A percentile compares a stretch with the other conserved stretches of the same genome.
These are phyloP conservation scores for Entoloma clypeatum DNA, from an alignment of 1,284 basidiomycete species.

Conservation along the genomic window DNA sequence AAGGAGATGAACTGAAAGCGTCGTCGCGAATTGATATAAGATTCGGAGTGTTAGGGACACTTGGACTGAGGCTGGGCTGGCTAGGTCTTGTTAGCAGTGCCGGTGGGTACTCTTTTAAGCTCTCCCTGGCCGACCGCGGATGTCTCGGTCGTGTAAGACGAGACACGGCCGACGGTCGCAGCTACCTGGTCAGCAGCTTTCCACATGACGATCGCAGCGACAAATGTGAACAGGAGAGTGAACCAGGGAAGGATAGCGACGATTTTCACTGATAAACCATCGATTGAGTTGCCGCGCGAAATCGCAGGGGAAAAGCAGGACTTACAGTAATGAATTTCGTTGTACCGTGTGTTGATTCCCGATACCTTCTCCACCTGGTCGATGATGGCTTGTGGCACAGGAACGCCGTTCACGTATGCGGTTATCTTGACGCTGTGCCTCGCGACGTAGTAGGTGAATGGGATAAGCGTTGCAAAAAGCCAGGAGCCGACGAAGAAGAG, in stretches of 20 bases:
- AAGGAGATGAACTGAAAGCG: no score
- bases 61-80: no score
- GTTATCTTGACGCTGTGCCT: conserved; percentile 43
- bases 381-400: conserved; percentile 39
- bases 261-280: conserved; percentile 35
- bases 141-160: no score
- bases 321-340: conserved; percentile 45
- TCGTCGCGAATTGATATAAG: no score
- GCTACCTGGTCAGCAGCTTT: no score
- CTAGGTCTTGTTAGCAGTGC: no score
- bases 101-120: no score
- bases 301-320: conserved; percentile 7
- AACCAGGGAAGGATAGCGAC: conserved; percentile 50
- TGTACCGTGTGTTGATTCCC: conserved; percentile 47
- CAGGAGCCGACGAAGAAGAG: conserved; percentile 46
- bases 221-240: conserved; percentile 38
- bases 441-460: conserved; percentile 50
- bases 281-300: not conserved
- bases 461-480: conserved; percentile 50
- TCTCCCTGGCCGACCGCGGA: no score
- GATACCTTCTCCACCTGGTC: conserved; percentile 33
- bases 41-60: no score
- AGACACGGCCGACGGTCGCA: no score
- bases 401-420: conserved; percentile 36
- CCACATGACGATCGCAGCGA: conserved; percentile 34